A percentile compares a stretch with the other conserved stretches of the same genome.
Conservation (phyloP, 2,329 filamentous ascomycete genomes). For the Colletotrichum spaethianum region DNA sequence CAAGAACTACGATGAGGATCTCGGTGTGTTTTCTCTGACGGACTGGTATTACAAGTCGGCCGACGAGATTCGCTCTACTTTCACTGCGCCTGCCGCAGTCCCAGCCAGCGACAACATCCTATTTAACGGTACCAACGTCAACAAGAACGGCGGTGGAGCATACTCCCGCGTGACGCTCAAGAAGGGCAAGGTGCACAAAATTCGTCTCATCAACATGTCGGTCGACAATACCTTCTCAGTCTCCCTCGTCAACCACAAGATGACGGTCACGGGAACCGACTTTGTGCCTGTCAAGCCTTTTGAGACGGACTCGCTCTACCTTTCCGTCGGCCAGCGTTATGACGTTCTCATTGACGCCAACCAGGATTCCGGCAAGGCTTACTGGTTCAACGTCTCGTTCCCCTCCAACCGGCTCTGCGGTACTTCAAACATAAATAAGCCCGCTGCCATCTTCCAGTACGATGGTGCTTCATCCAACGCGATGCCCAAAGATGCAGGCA, state of each 20-base stretch:
- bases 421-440: slow-evolving; percentile 48
- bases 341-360: slow-evolving; percentile 56
- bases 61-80: slow-evolving; percentile 46
- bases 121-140: slow-evolving; percentile 59
- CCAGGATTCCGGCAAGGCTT: slow-evolving; percentile 44
- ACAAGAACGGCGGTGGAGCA: slow-evolving; percentile 45
- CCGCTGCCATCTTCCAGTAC: slow-evolving; percentile 58
- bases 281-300: slow-evolving; percentile 75
- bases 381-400: slow-evolving; percentile 56
- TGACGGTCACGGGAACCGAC: slow-evolving; percentile 77
- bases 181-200: slow-evolving; percentile 68
- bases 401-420: slow-evolving; percentile 51
- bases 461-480: slow-evolving; percentile 47
- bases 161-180: slow-evolving; percentile 65
- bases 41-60: slow-evolving; percentile 65
- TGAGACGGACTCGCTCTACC: slow-evolving; percentile 70
- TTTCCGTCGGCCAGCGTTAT: slow-evolving; percentile 70
- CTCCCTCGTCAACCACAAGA: slow-evolving; percentile 71
- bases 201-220: slow-evolving; percentile 72
- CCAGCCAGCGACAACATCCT: slow-evolving; percentile 55
- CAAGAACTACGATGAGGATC: slow-evolving; percentile 71
- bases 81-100: slow-evolving; percentile 42
- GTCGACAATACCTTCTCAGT: slow-evolving; percentile 67
- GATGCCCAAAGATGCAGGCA: slow-evolving; percentile 50
- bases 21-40: slow-evolving; percentile 67